Conservation (phyloP, 306 rosid species). For the Glycyrrhiza uralensis region DNA sequence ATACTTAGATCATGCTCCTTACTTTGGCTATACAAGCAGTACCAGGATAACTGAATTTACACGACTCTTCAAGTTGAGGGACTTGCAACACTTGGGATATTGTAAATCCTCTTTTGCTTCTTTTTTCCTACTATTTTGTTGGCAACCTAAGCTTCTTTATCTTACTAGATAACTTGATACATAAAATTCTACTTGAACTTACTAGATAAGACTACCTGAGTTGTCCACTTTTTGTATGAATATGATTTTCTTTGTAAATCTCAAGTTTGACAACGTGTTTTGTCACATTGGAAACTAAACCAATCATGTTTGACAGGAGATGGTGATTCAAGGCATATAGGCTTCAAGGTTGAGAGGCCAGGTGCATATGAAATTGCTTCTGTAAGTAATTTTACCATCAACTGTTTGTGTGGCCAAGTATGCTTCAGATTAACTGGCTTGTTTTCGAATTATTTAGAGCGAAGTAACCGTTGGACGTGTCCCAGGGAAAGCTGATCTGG, state of each 20-base stretch:
- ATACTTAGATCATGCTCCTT: no score
- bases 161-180: background rate
- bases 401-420: background rate
- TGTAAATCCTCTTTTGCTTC: no score
- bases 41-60: no score
- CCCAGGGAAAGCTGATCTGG: conserved; percentile 83
- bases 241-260: background rate
- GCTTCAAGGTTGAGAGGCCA: conserved; percentile 76
- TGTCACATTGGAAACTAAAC: conserved; percentile 13
- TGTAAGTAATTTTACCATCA: conserved; percentile 49
- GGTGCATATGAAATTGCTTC: conserved; percentile 76
- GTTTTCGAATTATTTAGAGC: conserved; percentile 37
- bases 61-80: no score
- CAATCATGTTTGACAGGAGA: conserved; percentile 57
- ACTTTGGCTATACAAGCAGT: no score
- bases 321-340: conserved; percentile 78
- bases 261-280: background rate
- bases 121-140: background rate
- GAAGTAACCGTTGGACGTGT: conserved; percentile 82
- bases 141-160: background rate
- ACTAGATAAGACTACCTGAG: background rate
- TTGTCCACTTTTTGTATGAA: background rate
- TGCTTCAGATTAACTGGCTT: conserved; percentile 24
- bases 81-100: no score
- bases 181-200: background rate